These are phyloP conservation scores for Vitis amurensis DNA, from an alignment of 164 flowering plant genomes.

Conservation along the genomic window DNA sequence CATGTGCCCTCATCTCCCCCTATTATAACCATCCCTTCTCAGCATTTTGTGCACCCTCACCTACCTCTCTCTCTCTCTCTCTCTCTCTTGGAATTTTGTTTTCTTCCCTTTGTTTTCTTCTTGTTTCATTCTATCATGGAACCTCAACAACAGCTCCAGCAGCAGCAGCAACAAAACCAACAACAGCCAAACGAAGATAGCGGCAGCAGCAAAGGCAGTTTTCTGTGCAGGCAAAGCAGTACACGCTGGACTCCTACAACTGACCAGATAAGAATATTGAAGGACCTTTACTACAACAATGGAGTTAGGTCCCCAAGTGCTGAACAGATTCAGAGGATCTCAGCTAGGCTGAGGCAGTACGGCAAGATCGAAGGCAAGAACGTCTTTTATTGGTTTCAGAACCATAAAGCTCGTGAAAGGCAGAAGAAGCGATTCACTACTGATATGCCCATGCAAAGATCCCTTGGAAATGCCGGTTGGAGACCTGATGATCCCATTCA, in stretches of 20 bases:
- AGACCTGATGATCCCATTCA: constrained; percentile 19
- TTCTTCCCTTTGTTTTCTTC: constrained; percentile 23
- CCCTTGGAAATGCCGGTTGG: constrained; percentile 9
- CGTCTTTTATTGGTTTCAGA: constrained; percentile 99
- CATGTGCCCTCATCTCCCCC: constrained; percentile 23
- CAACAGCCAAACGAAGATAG: constrained; percentile 29
- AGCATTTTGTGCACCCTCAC: constrained; percentile 20
- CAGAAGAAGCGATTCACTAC: constrained; percentile 79
- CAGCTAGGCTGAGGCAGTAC: constrained; percentile 75
- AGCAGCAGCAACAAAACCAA: constrained; percentile 20
- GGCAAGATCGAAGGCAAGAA: constrained; percentile 98
- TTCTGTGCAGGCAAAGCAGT: constrained; percentile 71
- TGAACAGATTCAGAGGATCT: constrained; percentile 89
- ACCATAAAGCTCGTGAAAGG: constrained; percentile 94
- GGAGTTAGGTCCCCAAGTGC: constrained; percentile 90
- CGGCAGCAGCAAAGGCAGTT: constrained; percentile 35
- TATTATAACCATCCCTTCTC: constrained; percentile 11
- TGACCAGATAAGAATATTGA: constrained; percentile 88
- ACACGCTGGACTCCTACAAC: constrained; percentile 87
- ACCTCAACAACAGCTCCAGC: constrained; percentile 34
- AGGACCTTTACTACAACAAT: constrained; percentile 88
- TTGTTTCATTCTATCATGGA: constrained; percentile 35
- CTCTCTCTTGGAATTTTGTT: constrained; percentile 6
- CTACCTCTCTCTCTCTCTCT: background rate
- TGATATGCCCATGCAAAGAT: constrained; percentile 34